Conservation (phyloP, 2,329 filamentous ascomycete genomes). For the Penicillium sp. region DNA sequence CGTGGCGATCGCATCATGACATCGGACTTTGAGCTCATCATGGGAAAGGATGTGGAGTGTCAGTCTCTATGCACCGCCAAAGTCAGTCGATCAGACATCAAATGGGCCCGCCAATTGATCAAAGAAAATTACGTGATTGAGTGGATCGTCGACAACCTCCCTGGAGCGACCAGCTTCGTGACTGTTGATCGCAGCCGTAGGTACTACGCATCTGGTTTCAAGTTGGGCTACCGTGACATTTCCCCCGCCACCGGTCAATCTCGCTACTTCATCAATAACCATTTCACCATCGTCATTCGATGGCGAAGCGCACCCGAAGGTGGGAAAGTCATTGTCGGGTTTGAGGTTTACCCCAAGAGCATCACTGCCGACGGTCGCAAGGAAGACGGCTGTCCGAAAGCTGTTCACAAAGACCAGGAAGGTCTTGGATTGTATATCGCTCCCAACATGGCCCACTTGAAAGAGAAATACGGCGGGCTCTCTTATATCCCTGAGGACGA, state of each 20-base stretch:
- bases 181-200: constrained; percentile 77
- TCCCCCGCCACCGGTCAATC: constrained; percentile 54
- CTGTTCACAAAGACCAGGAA: constrained; percentile 57
- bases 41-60: constrained; percentile 70
- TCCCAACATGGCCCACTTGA: constrained; percentile 54
- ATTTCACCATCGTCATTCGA: constrained; percentile 76
- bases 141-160: constrained; percentile 90
- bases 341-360: constrained; percentile 86
- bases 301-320: constrained; percentile 66
- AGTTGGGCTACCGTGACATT: constrained; percentile 70
- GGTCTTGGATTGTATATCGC: constrained; percentile 64
- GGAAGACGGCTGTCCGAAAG: constrained; percentile 60
- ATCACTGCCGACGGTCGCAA: constrained; percentile 59
- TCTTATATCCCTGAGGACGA: constrained; percentile 54
- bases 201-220: constrained; percentile 87
- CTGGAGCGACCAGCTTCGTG: constrained; percentile 81
- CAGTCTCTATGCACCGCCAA: constrained; percentile 65
- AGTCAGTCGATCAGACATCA: constrained; percentile 59
- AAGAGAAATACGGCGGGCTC: constrained; percentile 52
- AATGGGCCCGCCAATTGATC: constrained; percentile 65
- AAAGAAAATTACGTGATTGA: constrained; percentile 77
- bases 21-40: constrained; percentile 74
- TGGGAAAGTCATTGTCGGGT: constrained; percentile 76
- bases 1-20: constrained; percentile 79
- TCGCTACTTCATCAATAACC: constrained; percentile 76